Evolutionary conservation across 768 basidiomycete genomes (phyloP), one percentile per base, ranked within the genome.

Genomic region (Baorangia bicolor): DNA sequence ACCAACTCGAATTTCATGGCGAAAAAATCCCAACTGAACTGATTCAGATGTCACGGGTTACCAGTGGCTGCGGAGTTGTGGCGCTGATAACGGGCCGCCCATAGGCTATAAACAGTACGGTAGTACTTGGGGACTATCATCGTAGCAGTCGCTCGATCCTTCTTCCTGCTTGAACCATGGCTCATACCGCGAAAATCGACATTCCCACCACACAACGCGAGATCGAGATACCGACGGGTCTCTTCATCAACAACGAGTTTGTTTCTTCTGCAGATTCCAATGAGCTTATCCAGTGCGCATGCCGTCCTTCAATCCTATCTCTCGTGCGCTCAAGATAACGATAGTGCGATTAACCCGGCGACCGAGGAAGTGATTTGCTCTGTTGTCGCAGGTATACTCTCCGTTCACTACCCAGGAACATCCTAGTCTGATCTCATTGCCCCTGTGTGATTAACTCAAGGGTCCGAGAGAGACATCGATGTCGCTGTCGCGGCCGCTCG

Each of bases 221-320:
- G 64, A 75, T 92, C 47, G 75, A 75, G 34, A 78, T 94, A 35
- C 86, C 87, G 11, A 92, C 90, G 8, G 92, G 92, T 18, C 79
- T 96, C 25, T 98, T 92, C 77, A 94, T 98, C 74, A 86, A 94
- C 77, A 92, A 92, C 69, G 81, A 93, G 67, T 95, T 93, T 64
- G 87, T 91, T 28, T 70, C 84, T n/a, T 90, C 89, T 7, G 78
- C 80, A 25, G 87, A 90, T 63, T 87, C 84, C 31, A 66, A 75
- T 14, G 87, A 88, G 53, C 69, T 78, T 41, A 83, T 92, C 67
- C 68, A 81, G 89, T 90, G 62, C 61, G 84, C 70, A 39, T 47
- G 0, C 35, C 44, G 21, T 38, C 50, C 14, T 47, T 44, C 27
- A 59, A 55, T 59, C 27, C 28, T 20, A 49, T 60, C 56, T 23